Evolutionary conservation across 768 basidiomycete genomes (phyloP), one percentile per base, ranked within the genome.

Genomic region (Mycena chlorophos): DNA sequence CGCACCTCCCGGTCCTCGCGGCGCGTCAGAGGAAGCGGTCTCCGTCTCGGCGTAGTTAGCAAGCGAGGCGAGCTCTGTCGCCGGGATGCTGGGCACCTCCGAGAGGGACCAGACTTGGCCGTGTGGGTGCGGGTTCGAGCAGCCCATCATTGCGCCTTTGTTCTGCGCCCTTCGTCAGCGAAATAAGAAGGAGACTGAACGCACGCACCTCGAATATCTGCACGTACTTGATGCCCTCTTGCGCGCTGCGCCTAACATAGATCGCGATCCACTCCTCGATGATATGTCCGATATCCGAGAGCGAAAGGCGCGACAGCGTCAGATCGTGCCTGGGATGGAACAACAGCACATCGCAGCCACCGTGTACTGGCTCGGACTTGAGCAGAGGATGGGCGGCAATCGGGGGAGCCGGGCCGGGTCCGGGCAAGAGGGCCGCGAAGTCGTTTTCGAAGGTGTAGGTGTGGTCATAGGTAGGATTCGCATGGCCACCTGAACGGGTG

Each of bases 71-170:
- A 94, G 73, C 65, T 93, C 92, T 50, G 76, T 83, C 2, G 85
- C 76, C 1, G 90, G 86, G 23, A 89, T 69, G 1, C 84, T 81
- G 1, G 92, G 93, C 5, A 94, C 73, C 16, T 76, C 76, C 3
- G 88, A 89, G 3, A 87, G 70, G 3, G 91, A 88, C 90, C 92
- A 93, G 16, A 87, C 83, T 70, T 97, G 94, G 20, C 93, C 91
- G 68, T 96, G 94, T 0, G 94, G 93, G 68, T 96, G 94, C 23
- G 93, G 91, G 66, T 95, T 96, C 5, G 89, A 92, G 66, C 92
- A 95, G 12, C 94, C 94, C 94, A 95, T 95, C 77, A 93, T 94
- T 2, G 87, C 72, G 2, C 94, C 94, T 72, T 94, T 95, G 70
- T 94, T 94, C 87, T 93, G 62, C n/a, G 49, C 46, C 27, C 38